Percentiles rank a stretch among this genome's conserved stretches.
phyloP scores from a whole-genome alignment of 495 filamentous ascomycete genomes.

The Aspergillus sparsus region DNA sequence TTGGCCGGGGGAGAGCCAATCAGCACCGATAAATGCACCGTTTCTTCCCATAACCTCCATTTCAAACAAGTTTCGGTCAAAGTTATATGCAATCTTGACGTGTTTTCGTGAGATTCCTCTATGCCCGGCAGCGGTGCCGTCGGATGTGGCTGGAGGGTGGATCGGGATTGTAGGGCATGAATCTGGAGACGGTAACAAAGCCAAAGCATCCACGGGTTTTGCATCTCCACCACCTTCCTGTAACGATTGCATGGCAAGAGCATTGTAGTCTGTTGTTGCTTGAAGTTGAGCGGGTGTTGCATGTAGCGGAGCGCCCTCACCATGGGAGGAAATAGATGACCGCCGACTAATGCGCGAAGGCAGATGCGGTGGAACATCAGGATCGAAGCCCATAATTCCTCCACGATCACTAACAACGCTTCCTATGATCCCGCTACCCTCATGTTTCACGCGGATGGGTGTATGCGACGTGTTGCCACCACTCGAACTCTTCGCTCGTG shows the following conservation, averaged over 20 bases:
- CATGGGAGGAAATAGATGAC: conserved; percentile 50
- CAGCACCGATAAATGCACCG: conserved; percentile 79
- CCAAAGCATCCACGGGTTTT: conserved; percentile 43
- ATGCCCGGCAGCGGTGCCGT: conserved; percentile 61
- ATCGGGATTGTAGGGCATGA: conserved; percentile 78
- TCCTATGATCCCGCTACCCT: conserved; percentile 49
- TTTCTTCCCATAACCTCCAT: conserved; percentile 81
- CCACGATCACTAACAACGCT: conserved; percentile 61
- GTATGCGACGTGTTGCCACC: conserved; percentile 49
- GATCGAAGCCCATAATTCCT: conserved; percentile 59
- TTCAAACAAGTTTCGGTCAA: conserved; percentile 70
- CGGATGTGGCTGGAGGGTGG: conserved; percentile 68
- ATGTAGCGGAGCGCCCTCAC: conserved; percentile 40
- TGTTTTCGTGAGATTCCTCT: conserved; percentile 81
- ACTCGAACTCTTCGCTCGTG: conserved; percentile 50
- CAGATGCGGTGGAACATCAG: conserved; percentile 47
- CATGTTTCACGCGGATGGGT: conserved; percentile 48
- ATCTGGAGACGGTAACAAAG: conserved; percentile 50
- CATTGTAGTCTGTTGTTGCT: conserved; percentile 48
- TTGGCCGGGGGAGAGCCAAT: conserved; percentile 61
- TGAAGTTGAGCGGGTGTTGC: conserved; percentile 49
- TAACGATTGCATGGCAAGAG: conserved; percentile 48
- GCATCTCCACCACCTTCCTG: conserved; percentile 41
- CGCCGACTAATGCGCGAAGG: conserved; percentile 47
- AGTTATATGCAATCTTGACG: conserved; percentile 80